phyloP scores from a whole-genome alignment of 73 alveolate genomes.

The Paramecium primaurelia region DNA sequence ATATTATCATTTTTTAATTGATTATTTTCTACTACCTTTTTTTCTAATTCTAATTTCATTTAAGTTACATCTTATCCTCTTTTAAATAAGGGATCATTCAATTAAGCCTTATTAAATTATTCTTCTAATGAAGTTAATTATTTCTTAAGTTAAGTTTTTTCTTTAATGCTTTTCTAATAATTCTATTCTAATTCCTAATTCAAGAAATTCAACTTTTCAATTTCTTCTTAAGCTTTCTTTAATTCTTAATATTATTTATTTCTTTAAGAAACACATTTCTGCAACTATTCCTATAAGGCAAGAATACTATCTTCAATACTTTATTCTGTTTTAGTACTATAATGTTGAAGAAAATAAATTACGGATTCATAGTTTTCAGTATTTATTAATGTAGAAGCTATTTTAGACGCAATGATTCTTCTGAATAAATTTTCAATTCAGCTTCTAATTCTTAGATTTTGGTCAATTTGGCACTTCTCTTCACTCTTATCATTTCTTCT shows the following conservation, averaged over 20 bases:
- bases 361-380: not conserved
- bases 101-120: slow-evolving; percentile 35
- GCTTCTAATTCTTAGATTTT: slow-evolving; percentile 33
- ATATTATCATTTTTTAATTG: slow-evolving; percentile 14
- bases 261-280: not conserved
- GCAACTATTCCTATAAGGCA: not conserved
- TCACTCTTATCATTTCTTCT: slow-evolving; percentile 27
- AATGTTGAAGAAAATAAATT: not conserved
- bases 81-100: slow-evolving; percentile 30
- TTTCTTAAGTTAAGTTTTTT: slow-evolving; percentile 4
- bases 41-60: slow-evolving; percentile 40
- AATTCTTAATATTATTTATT: not conserved
- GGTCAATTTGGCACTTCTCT: slow-evolving; percentile 40
- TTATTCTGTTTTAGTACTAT: not conserved
- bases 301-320: not conserved
- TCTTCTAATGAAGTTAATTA: not conserved
- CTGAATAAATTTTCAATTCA: not conserved
- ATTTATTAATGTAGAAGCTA: not conserved
- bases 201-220: not conserved
- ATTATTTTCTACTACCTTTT: slow-evolving; percentile 11
- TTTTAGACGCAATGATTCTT: not conserved
- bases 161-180: slow-evolving; percentile 21
- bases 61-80: slow-evolving; percentile 43
- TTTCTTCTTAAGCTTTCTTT: not conserved
- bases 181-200: not conserved